Conservation (phyloP, 176 grass and related monocot species). For the Ampelocalamus luodianensis region DNA sequence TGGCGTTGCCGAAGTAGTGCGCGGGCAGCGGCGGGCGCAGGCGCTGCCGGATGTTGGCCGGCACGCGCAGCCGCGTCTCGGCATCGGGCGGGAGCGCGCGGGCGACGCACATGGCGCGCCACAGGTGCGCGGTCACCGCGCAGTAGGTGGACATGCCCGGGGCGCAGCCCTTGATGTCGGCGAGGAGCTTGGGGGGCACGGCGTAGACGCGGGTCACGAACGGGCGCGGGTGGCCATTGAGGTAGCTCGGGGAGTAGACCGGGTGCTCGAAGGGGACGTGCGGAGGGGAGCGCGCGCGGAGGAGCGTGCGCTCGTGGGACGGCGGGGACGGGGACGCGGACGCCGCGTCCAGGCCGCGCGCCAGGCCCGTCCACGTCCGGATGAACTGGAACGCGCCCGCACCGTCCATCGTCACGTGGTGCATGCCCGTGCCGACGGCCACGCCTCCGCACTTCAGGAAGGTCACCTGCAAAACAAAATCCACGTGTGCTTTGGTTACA, state of each 20-base stretch:
- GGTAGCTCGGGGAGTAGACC: constrained; percentile 59
- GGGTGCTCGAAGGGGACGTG: constrained; percentile 63
- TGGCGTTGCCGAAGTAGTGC: constrained; percentile 67
- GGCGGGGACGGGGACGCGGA: constrained; percentile 16
- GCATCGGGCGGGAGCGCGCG: constrained; percentile 33
- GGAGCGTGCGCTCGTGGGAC: constrained; percentile 65
- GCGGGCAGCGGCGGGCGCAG: constrained; percentile 57
- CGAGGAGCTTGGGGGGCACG: constrained; percentile 52
- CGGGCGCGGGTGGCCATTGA: constrained; percentile 39
- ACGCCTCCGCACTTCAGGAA: constrained; percentile 82
- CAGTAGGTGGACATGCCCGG: constrained; percentile 70
- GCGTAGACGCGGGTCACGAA: constrained; percentile 65
- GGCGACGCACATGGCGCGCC: constrained; percentile 76
- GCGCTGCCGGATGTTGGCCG: constrained; percentile 63
- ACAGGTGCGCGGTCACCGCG: constrained; percentile 69
- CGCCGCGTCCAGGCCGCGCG: constrained; percentile 40
- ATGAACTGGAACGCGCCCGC: constrained; percentile 68
- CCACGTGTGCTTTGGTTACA: background rate
- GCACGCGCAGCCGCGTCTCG: constrained; percentile 65
- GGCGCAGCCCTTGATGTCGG: constrained; percentile 49
- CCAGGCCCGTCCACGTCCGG: constrained; percentile 51
- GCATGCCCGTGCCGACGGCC: constrained; percentile 63
- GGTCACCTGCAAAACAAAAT: constrained; percentile 52
- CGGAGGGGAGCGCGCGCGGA: constrained; percentile 65
- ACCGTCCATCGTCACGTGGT: constrained; percentile 76